phyloP scores from a whole-genome alignment of 192 early-diverging fungal species.

The Pilobolus umbonatus region DNA sequence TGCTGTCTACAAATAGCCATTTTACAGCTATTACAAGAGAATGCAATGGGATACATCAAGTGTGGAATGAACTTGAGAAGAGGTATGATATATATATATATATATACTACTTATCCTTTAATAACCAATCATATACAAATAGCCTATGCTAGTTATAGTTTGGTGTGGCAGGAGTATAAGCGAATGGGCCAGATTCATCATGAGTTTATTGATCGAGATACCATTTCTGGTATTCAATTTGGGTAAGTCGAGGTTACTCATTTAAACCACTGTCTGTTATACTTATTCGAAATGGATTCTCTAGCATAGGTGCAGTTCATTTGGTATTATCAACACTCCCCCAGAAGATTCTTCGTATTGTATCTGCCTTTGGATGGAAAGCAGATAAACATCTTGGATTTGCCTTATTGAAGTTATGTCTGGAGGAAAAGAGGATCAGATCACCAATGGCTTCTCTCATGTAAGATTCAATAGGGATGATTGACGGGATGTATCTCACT shows the following conservation, averaged over 20 bases:
- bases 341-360: constrained; percentile 32
- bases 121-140: not conserved
- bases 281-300: not conserved
- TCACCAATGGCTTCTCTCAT: constrained; percentile 49
- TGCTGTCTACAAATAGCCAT: constrained; percentile 43
- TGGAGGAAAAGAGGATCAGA: constrained; percentile 44
- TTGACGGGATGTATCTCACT: not conserved
- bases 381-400: constrained; percentile 54
- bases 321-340: constrained; percentile 26
- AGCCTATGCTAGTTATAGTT: constrained; percentile 34
- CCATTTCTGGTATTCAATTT: constrained; percentile 36
- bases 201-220: constrained; percentile 30
- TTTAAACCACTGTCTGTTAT: not conserved
- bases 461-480: constrained; percentile 38
- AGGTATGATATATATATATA: constrained; percentile 32
- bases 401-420: constrained; percentile 41
- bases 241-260: constrained; percentile 25
- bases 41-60: constrained; percentile 49
- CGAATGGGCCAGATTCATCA: constrained; percentile 33
- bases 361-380: constrained; percentile 51
- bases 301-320: constrained; percentile 36
- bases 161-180: constrained; percentile 39
- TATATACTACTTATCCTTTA: not conserved
- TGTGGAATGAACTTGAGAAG: constrained; percentile 47
- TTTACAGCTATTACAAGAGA: constrained; percentile 44